Base-by-base conservation (phyloP, 768 basidiomycete genomes). In the Asterophora lycoperdoides region DNA sequence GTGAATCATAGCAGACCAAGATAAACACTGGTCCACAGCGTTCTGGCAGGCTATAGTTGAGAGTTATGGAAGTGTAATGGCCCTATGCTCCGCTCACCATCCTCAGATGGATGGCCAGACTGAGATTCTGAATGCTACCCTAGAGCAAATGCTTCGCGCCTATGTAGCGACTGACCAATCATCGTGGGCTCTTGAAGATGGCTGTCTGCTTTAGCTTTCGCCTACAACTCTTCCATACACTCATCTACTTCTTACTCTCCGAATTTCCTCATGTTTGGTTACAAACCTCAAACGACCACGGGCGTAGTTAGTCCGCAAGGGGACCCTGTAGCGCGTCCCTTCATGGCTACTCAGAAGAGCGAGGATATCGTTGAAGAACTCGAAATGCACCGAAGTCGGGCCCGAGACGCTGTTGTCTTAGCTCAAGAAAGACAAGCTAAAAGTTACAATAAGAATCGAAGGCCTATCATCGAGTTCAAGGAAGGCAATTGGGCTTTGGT, bases 91-190 rank as follows among this genome's bases (percentile, higher is more conserved):
- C 1, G 39, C 38, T 41, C 32, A 46, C n/a, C 50, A 74, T 47
- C 71, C 68, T 0, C 69, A 73, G 49, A 64, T 68, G 0, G 66
- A 75, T 46, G 67, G 71, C 1, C 67, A 70, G 26, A 65, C 44
- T 0, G 50, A 52, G 38, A n/a, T 43, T 4, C 28, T 52, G 8
- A 49, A 49, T 19, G 19, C 29, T 10, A 29, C 40, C 5, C 40
- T 49, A 4, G 40, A 49, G 18, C 26, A 59, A 20, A 64, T 63
- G 56, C 40, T 69, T 1, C 51, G 59, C n/a, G 61, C 64, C 0
- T 69, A 62, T 34, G 62, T 64, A 4, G 55, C 50, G 1, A 46
- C 41, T 8, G 50, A 63, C 17, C 54, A 63, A 11, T 13, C 56
- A 10, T 34, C 52, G 9, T 71, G 69, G 68, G 37, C 64, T 0